phyloP scores from a whole-genome alignment of 345 rosid genomes.

The Bruguiera gymnorhiza region DNA sequence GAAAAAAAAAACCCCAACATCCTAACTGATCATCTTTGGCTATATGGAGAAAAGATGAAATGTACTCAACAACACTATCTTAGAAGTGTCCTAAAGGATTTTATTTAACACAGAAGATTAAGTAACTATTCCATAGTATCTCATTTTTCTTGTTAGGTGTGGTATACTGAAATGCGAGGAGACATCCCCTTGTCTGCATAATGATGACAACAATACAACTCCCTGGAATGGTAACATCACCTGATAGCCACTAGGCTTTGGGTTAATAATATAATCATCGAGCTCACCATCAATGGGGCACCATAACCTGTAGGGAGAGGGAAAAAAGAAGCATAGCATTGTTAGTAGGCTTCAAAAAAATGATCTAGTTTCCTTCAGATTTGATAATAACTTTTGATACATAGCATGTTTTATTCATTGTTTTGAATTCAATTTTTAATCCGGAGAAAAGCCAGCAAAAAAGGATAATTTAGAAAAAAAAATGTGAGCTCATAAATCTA shows the following conservation, averaged over 20 bases:
- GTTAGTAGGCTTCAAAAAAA: no score
- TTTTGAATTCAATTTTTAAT: no score
- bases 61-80: not conserved
- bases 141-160: not conserved
- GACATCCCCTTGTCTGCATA: not conserved
- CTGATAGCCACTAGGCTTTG: conserved; percentile 81
- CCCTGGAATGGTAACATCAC: conserved; percentile 25
- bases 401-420: no score
- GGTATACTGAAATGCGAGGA: conserved; percentile 1
- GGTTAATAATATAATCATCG: conserved; percentile 77
- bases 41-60: not conserved
- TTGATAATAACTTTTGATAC: no score
- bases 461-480: no score
- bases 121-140: not conserved
- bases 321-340: no score
- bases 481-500: no score
- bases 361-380: no score
- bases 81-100: not conserved
- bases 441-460: no score
- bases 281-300: conserved; percentile 74
- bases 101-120: not conserved
- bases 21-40: not conserved
- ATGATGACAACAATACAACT: not conserved
- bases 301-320: conserved; percentile 51
- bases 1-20: no score